Percentiles rank a stretch among this genome's conserved stretches.
Conservation (phyloP, 805 yeast genomes). For the Candida sithepensis region DNA sequence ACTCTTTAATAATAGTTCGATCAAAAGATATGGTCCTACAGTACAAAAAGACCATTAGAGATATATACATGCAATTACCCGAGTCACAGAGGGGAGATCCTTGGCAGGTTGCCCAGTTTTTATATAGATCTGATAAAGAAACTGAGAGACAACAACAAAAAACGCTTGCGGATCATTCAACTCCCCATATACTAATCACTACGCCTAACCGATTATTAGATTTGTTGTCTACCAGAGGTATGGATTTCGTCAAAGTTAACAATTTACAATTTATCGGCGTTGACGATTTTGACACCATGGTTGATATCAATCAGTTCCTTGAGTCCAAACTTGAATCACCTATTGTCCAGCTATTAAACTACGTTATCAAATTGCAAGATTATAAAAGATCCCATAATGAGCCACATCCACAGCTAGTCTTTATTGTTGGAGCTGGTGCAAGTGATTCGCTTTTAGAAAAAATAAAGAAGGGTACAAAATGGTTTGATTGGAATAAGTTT, state of each 20-base stretch:
- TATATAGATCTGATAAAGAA: conserved; percentile 25
- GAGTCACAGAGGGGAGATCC: neutral
- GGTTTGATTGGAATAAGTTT: conserved; percentile 37
- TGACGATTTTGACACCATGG: conserved; percentile 33
- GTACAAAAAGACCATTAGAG: conserved; percentile 16
- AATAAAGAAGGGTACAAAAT: conserved; percentile 48
- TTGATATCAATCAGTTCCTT: conserved; percentile 17
- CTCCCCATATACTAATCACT: conserved; percentile 31
- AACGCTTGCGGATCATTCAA: conserved; percentile 16
- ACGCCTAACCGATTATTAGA: conserved; percentile 37
- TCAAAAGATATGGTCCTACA: conserved; percentile 25
- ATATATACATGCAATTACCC: conserved; percentile 9
- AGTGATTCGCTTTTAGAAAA: conserved; percentile 48
- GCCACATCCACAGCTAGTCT: conserved; percentile 29
- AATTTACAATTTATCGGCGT: conserved; percentile 27
- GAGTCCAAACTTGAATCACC: conserved; percentile 24
- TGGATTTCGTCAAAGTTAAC: conserved; percentile 27
- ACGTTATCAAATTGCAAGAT: conserved; percentile 31
- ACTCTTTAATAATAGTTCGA: conserved; percentile 29
- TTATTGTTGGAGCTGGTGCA: conserved; percentile 23
- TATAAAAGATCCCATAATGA: conserved; percentile 28
- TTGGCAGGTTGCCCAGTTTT: conserved; percentile 26
- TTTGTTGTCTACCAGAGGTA: conserved; percentile 30
- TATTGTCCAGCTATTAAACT: conserved; percentile 29
- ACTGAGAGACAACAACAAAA: conserved; percentile 26